Percentiles rank a stretch among this genome's conserved stretches.
These are phyloP conservation scores for Aspergillus phoenicis DNA, from an alignment of 2,329 filamentous ascomycete genomes.

Conservation along the genomic window DNA sequence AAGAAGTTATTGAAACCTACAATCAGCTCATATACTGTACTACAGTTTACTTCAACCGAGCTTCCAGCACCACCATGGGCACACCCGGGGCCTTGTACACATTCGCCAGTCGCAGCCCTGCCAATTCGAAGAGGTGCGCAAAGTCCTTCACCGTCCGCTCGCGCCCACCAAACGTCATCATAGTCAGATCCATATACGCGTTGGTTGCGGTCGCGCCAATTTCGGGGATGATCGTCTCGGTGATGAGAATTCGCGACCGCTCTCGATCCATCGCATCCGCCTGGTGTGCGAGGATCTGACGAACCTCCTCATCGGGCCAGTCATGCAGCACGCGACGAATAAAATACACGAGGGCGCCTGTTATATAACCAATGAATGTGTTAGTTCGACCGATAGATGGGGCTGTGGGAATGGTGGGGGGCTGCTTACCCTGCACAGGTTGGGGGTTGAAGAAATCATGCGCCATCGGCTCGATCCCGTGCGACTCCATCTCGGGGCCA, in stretches of 20 bases:
- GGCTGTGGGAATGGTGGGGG: not conserved
- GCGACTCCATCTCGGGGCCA: slow-evolving; percentile 8
- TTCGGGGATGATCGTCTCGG: slow-evolving; percentile 31
- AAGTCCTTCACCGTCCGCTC: slow-evolving; percentile 5
- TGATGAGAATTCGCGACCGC: slow-evolving; percentile 26
- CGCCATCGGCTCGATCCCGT: slow-evolving; percentile 21
- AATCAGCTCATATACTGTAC: not conserved
- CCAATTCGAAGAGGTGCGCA: not conserved
- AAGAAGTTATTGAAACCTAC: too few species aligned
- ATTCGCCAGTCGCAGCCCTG: not conserved
- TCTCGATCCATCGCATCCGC: slow-evolving; percentile 25
- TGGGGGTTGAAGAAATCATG: slow-evolving; percentile 28
- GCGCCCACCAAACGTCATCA: slow-evolving; percentile 1
- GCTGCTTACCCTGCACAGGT: slow-evolving; percentile 24
- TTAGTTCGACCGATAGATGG: too few species aligned
- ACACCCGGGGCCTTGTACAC: not conserved
- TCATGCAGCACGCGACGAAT: slow-evolving; percentile 37
- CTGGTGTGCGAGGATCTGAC: slow-evolving; percentile 26
- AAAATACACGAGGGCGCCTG: slow-evolving; percentile 34
- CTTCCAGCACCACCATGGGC: slow-evolving; percentile 5
- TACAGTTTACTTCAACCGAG: not conserved
- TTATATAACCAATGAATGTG: too few species aligned
- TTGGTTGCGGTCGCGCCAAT: slow-evolving; percentile 6
- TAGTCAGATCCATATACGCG: slow-evolving; percentile 4
- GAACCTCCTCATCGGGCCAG: slow-evolving; percentile 24